These are phyloP conservation scores for Nannizziopsis barbatae DNA, from an alignment of 2,329 filamentous ascomycete species.

Conservation along the genomic window DNA sequence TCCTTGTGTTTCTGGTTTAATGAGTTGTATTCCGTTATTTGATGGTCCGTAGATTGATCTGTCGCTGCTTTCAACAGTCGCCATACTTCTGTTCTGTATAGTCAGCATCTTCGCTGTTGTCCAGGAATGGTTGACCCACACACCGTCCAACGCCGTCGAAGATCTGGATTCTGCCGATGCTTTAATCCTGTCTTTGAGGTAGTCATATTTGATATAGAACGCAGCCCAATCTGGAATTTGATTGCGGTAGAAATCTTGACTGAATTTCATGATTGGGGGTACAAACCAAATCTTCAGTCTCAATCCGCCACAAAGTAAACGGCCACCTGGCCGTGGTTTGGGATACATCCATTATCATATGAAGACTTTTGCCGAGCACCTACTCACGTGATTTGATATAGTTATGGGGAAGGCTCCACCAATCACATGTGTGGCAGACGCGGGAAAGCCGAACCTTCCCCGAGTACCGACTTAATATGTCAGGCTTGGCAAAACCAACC, in stretches of 20 bases:
- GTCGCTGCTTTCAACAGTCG: background rate
- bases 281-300: no score
- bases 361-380: no score
- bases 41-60: background rate
- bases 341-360: no score
- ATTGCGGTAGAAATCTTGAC: conserved; percentile 20
- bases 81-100: background rate
- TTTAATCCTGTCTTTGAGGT: conserved; percentile 18
- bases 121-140: background rate
- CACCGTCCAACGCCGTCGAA: conserved; percentile 6
- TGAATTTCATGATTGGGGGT: conserved; percentile 22
- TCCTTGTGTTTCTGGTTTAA: conserved; percentile 1
- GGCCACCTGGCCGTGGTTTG: no score
- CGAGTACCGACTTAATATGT: no score
- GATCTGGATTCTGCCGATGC: background rate
- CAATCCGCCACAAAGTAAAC: no score
- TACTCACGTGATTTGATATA: no score
- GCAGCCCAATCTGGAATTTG: conserved; percentile 22
- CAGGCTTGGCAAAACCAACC: no score
- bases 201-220: conserved; percentile 23
- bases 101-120: background rate
- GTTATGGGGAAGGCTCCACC: no score
- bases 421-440: no score
- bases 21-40: background rate
- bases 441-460: no score